Evolutionary conservation across 495 filamentous ascomycete genomes (phyloP), one percentile per base, ranked within the genome.

Genomic region (Tuber calosporum): DNA sequence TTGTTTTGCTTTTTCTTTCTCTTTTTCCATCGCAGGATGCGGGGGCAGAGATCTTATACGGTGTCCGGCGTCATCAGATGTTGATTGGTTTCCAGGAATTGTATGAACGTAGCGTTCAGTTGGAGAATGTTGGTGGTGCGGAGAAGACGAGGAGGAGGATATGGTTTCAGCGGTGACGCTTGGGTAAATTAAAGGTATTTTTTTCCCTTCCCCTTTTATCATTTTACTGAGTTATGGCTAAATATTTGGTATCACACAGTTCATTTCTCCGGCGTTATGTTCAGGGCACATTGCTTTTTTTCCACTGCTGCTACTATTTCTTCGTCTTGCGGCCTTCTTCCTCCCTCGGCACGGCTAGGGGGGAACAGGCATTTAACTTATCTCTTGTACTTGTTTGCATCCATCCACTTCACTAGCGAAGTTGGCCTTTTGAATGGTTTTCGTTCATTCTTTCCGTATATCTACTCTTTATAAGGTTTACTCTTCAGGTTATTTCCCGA

Each of bases 31-130:
- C 53, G 53, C 53, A 62, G 1, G 26, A 62, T 34, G 69, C 41
- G 38, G 26, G 45, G 66, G n/a, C 58, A 62, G 26, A 36, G 48
- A 42, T 36, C 72, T 74, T 38, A 74, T 67, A 69, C 48, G 62
- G 19, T 67, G 69, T 68, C 62, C 69, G 40, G 30, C 34, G 34
- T 43, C 48, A 67, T 72, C 76, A 68, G 72, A 71, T 69, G 26
- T 69, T 79, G 72, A 74, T 67, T 70, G 72, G 69, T 26, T 58
- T 75, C 66, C 53, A 81, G 80, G 80, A 79, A 66, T 72, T 81
- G 62, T 81, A 81, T 71, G 80, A 81, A 70, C 69, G 80, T 69
- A 81, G 80, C 58, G 76, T 81, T 48, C 80, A 81, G 69, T 75
- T 81, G 67, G 80, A 81, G 68, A 72, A 72, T 41, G 71, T 68